Percentiles rank a stretch among this genome's conserved stretches.
These are phyloP conservation scores for Glycyrrhiza uralensis DNA, from an alignment of 306 rosid species.

Conservation along the genomic window DNA sequence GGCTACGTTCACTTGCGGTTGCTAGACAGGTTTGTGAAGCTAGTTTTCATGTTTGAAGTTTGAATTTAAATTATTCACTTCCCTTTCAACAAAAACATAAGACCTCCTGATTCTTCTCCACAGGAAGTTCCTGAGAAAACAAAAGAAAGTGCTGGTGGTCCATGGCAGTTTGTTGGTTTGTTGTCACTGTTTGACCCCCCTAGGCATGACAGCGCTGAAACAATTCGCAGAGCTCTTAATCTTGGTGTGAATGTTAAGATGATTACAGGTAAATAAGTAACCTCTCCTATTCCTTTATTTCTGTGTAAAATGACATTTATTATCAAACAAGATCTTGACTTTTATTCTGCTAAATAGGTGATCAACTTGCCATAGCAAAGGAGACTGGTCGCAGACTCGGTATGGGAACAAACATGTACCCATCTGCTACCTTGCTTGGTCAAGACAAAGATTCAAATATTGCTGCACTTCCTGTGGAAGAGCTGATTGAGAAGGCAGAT, in stretches of 20 bases:
- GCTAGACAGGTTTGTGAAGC: constrained; percentile 71
- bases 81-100: not conserved
- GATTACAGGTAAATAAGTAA: constrained; percentile 88
- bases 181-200: constrained; percentile 95
- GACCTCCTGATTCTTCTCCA: not conserved
- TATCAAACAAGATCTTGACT: not conserved
- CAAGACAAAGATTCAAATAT: constrained; percentile 79
- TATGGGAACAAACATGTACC: constrained; percentile 99
- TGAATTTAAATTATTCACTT: not conserved
- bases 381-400: constrained; percentile 98
- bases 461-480: constrained; percentile 88
- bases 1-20: constrained; percentile 93
- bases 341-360: constrained; percentile 51
- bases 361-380: constrained; percentile 98
- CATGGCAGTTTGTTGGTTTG: constrained; percentile 94
- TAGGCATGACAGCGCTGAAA: constrained; percentile 96
- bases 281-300: not conserved
- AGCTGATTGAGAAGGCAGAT: constrained; percentile 91
- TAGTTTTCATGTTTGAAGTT: not conserved
- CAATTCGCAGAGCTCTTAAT: constrained; percentile 85
- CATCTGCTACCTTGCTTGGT: constrained; percentile 90
- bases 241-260: constrained; percentile 98
- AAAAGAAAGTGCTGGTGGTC: constrained; percentile 81
- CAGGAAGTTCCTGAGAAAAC: constrained; percentile 85
- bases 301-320: not conserved